Conservation (phyloP, 2,329 filamentous ascomycete genomes). For the Capronia coronata region DNA sequence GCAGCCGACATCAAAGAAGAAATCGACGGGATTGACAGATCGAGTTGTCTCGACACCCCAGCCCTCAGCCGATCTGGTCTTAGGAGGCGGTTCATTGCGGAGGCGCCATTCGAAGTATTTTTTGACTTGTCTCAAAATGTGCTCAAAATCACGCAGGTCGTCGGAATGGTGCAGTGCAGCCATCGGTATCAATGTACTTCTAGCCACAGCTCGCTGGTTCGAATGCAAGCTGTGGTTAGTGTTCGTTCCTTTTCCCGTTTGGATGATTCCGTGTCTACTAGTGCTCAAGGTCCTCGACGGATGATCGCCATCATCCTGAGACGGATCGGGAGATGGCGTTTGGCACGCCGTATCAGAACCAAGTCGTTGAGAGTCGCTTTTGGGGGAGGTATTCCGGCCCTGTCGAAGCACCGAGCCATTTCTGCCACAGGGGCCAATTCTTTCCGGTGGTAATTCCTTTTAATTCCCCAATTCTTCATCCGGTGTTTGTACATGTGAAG, state of each 20-base stretch:
- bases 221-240: not conserved
- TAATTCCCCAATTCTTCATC: conserved; percentile 16
- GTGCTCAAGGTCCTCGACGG: no score
- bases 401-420: conserved; percentile 3
- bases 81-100: conserved; percentile 1
- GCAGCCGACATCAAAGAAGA: not conserved
- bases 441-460: conserved; percentile 18
- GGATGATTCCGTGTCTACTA: not conserved
- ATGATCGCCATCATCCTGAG: no score
- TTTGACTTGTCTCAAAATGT: conserved; percentile 9
- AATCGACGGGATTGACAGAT: not conserved
- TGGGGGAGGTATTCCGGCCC: conserved; percentile 5
- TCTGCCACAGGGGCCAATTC: conserved; percentile 15
- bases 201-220: not conserved
- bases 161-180: conserved; percentile 9
- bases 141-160: conserved; percentile 6
- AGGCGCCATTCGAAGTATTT: conserved; percentile 12
- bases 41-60: no score
- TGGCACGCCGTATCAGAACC: conserved; percentile 8
- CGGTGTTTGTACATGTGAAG: conserved; percentile 19
- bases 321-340: conserved; percentile 11
- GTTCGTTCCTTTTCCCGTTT: no score
- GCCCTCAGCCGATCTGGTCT: not conserved
- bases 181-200: not conserved
- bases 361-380: conserved; percentile 1